phyloP scores from a whole-genome alignment of 148 eudicot species.

The Chenopodium suecicum region DNA sequence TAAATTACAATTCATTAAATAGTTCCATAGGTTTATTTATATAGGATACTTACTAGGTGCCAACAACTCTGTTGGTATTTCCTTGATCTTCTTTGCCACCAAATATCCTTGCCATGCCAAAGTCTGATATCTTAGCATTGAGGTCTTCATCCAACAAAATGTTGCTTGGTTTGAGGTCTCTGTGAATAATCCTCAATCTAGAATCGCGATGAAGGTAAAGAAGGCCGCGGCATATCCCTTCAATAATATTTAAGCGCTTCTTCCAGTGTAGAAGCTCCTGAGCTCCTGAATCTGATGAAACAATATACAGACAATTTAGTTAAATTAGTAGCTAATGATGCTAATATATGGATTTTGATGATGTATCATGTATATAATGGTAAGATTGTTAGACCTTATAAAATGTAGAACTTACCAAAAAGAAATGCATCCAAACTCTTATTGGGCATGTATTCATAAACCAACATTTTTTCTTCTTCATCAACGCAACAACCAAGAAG shows the following conservation, averaged over 20 bases:
- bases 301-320: background rate
- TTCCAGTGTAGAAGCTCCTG: conserved; percentile 2
- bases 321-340: background rate
- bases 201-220: background rate
- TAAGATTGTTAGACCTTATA: background rate
- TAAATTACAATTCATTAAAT: background rate
- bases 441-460: background rate
- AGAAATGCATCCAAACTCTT: conserved; percentile 11
- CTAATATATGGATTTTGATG: background rate
- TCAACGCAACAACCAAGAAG: conserved; percentile 1
- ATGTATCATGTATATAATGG: background rate
- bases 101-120: conserved; percentile 13
- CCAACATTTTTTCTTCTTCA: background rate
- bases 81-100: conserved; percentile 5
- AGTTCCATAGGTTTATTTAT: too few relatives aligned
- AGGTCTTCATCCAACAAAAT: conserved; percentile 12
- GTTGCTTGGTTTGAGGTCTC: conserved; percentile 11
- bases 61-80: conserved; percentile 7
- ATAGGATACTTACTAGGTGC: conserved; percentile 10
- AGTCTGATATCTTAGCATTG: conserved; percentile 14
- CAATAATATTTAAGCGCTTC: conserved; percentile 8
- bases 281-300: background rate
- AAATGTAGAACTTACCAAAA: background rate
- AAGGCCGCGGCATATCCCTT: conserved; percentile 6
- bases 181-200: conserved; percentile 1